Evolutionary conservation across 441 rosid species (phyloP).

Genomic region (Arabidopsis lyrata): DNA sequence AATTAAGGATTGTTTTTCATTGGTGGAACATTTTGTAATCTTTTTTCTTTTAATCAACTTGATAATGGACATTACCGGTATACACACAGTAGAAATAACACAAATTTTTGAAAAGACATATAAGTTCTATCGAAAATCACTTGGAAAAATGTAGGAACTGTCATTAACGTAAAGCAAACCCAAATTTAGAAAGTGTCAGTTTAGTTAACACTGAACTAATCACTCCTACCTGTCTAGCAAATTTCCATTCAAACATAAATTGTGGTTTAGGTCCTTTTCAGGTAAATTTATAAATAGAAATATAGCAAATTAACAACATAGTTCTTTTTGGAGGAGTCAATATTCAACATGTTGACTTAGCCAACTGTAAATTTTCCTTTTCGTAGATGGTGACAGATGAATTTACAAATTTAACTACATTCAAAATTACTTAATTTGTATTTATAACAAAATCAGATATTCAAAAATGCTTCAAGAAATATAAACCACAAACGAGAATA

Average conservation of each 20-base stretch:
- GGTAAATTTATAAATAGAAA: conserved; percentile 12
- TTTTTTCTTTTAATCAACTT: background rate
- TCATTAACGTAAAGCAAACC: too few species aligned
- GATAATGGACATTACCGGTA: too few species aligned
- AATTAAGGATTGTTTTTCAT: background rate
- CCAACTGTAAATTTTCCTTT: conserved; percentile 20
- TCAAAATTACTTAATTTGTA: background rate
- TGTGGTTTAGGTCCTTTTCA: background rate
- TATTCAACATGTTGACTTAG: conserved; percentile 30
- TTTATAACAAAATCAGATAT: background rate
- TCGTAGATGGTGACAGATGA: background rate
- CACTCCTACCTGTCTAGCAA: background rate
- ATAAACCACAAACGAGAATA: conserved; percentile 39
- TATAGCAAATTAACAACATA: conserved; percentile 4
- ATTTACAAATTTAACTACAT: conserved; percentile 13
- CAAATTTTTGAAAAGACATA: too few species aligned
- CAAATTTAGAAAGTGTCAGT: too few species aligned
- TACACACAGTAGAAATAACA: too few species aligned
- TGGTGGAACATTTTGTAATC: background rate
- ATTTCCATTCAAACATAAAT: background rate
- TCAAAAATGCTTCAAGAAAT: conserved; percentile 11
- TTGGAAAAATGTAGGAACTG: too few species aligned
- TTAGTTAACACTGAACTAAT: too few species aligned
- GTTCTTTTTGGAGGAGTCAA: background rate
- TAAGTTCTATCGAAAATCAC: background rate